Evolutionary conservation across 2,329 filamentous ascomycete species (phyloP), one percentile per base, ranked within the genome.

Genomic region (Orbilia javanica): DNA sequence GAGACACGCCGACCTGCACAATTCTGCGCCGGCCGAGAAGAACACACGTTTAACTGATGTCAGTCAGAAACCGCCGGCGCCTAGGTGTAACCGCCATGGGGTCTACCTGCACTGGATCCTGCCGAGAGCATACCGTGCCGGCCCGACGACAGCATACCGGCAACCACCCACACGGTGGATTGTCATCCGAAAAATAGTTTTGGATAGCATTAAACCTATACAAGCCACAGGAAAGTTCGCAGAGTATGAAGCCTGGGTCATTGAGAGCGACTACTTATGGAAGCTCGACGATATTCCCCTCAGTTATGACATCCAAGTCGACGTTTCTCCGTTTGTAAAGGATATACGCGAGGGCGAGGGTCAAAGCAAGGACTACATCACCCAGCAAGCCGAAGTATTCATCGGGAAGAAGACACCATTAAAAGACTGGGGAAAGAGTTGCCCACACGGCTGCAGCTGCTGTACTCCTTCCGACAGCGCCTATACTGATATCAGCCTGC

Each of bases 51-150:
- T 85, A 44, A 84, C 80, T 0, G 83, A 86, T 75, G 77, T 86
- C 0, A 85, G 83, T 3, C 13, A 11, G 34, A 11, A 36, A 36
- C 79, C 79, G 0, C 52, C 39, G n/a, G 20, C 1, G 6, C 55
- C 1, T 27, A 15, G n/a, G 46, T 22, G 27, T 81, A 36, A 36
- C 13, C 83, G 85, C 0, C 76, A 83, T 2, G 85, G 86, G 0
- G 84, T 85, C 6, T 86, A 86, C 53, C 42, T 87, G 0, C 84
- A 86, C 69, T 86, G 85, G 86, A 83, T 69, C 0, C 60, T 87
- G 0, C 85, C 86, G 0, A 82, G 82, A 0, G 27, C 80, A 13
- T 86, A 85, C 74, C 81, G 62, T 1, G 44, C n/a, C 0, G 36
- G 62, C 11, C 31, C 36, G n/a, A 11, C 7, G 1, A 4, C 34